Percentiles rank a stretch among this genome's conserved stretches.
These are phyloP conservation scores for Scleromitrula shiraiana DNA, from an alignment of 2,329 filamentous ascomycete species.

Conservation along the genomic window DNA sequence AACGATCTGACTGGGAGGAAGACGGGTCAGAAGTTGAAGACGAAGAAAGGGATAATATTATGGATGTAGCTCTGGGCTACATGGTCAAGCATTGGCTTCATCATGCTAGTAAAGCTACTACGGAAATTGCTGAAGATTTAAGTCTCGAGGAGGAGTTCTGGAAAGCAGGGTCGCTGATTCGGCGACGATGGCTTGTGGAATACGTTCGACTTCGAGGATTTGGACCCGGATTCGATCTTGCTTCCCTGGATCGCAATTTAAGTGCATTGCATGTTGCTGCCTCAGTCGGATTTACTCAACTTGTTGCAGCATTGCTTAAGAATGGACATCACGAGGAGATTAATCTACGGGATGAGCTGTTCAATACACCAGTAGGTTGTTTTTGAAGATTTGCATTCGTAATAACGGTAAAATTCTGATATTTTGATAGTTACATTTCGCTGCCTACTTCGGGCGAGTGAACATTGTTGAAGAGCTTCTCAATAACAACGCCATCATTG, in stretches of 20 bases:
- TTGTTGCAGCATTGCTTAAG: conserved; percentile 1
- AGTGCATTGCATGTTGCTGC: conserved; percentile 4
- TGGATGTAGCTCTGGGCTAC: neutral
- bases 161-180: neutral
- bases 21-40: neutral
- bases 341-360: neutral
- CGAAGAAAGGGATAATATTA: neutral
- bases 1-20: neutral
- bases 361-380: neutral
- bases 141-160: conserved; percentile 7
- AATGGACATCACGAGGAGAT: conserved; percentile 4
- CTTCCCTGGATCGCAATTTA: no score
- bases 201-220: conserved; percentile 1
- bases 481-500: neutral
- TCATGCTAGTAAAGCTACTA: conserved; percentile 4
- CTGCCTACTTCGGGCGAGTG: neutral
- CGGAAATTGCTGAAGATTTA: conserved; percentile 3
- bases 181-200: conserved; percentile 4
- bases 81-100: conserved; percentile 8
- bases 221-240: no score
- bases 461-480: neutral
- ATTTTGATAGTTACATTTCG: neutral
- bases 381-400: neutral
- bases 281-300: conserved; percentile 2
- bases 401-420: neutral